Evolutionary conservation across 2,329 filamentous ascomycete species (phyloP).

Genomic region (Colletotrichum godetiae): DNA sequence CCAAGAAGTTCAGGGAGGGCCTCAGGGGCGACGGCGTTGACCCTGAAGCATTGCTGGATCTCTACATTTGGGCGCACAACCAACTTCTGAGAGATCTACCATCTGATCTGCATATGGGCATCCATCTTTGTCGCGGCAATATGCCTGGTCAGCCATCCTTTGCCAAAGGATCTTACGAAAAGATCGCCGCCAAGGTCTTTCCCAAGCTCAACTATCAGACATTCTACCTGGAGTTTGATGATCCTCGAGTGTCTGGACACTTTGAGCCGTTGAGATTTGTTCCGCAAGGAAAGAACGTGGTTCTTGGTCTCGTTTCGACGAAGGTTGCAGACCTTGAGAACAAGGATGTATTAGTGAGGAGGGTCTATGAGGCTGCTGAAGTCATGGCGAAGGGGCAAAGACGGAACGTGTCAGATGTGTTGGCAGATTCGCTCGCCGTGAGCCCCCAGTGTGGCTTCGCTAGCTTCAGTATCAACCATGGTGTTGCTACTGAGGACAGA

Average conservation of each 20-base stretch:
- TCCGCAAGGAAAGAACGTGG: conserved; percentile 64
- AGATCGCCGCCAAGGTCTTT: conserved; percentile 75
- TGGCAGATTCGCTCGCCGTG: conserved; percentile 72
- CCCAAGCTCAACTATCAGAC: conserved; percentile 71
- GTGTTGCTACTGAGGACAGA: conserved; percentile 74
- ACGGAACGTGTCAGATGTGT: conserved; percentile 72
- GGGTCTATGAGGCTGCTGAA: too few species aligned
- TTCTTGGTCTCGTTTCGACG: too few species aligned
- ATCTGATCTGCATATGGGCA: conserved; percentile 77
- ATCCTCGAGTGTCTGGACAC: conserved; percentile 68
- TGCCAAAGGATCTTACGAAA: conserved; percentile 74
- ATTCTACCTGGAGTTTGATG: conserved; percentile 78
- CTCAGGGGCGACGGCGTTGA: too few species aligned
- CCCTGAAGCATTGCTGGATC: too few species aligned
- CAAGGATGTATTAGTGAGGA: too few species aligned
- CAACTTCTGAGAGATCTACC: too few species aligned
- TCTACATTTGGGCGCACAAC: too few species aligned
- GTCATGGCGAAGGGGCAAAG: conserved; percentile 55
- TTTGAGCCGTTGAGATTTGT: conserved; percentile 72
- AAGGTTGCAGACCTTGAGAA: too few species aligned
- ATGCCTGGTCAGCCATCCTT: conserved; percentile 75
- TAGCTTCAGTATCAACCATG: conserved; percentile 75
- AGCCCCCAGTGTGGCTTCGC: conserved; percentile 81
- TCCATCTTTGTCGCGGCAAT: conserved; percentile 80
- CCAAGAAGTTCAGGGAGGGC: too few species aligned